These are phyloP conservation scores for Sphaerostilbella broomeana DNA, from an alignment of 2,329 filamentous ascomycete species.

Conservation along the genomic window DNA sequence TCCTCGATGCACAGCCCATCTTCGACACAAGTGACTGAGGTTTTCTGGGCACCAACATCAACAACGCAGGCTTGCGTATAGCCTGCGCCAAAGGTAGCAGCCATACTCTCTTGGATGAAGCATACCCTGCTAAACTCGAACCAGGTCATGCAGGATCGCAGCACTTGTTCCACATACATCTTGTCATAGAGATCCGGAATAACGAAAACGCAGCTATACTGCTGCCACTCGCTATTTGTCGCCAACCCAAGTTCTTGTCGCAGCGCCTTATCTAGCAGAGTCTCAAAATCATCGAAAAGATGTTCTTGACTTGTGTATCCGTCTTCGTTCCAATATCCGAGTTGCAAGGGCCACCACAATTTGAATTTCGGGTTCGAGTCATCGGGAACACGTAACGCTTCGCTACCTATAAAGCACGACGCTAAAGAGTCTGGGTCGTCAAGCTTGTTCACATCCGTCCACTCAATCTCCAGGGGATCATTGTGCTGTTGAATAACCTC, in stretches of 20 bases:
- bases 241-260: constrained; percentile 74
- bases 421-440: constrained; percentile 57
- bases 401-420: constrained; percentile 69
- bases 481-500: constrained; percentile 93
- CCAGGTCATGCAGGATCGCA: constrained; percentile 80
- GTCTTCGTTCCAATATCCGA: constrained; percentile 83
- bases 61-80: constrained; percentile 93
- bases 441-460: constrained; percentile 72
- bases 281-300: constrained; percentile 79
- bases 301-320: constrained; percentile 77
- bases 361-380: constrained; percentile 84
- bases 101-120: constrained; percentile 94
- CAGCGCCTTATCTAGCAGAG: constrained; percentile 79
- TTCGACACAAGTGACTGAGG: constrained; percentile 92
- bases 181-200: constrained; percentile 97
- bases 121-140: constrained; percentile 85
- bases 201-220: constrained; percentile 95
- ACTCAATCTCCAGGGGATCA: constrained; percentile 87
- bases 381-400: constrained; percentile 82
- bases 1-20: constrained; percentile 93
- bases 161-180: constrained; percentile 74
- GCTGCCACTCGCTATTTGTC: constrained; percentile 72
- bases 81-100: constrained; percentile 89
- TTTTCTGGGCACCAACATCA: constrained; percentile 95
- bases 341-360: constrained; percentile 82